A percentile compares a stretch with the other conserved stretches of the same genome.
Conservation (phyloP, 371 early-diverging fungal species). For the Haplosporangium sp. region DNA sequence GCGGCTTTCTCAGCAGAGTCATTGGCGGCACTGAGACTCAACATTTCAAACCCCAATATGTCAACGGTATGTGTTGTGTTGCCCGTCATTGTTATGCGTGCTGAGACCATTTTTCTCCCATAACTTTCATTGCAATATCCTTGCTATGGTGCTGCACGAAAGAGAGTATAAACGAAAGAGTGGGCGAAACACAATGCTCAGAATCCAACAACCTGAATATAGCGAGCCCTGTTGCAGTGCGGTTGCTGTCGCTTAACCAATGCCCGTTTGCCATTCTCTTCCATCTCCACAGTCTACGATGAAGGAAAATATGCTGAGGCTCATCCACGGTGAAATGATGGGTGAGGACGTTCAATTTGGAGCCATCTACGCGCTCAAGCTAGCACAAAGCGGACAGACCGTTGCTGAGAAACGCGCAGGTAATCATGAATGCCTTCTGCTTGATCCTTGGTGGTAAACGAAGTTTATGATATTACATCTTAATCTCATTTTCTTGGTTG, state of each 20-base stretch:
- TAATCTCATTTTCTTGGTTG: not conserved
- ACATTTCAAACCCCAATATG: conserved; percentile 42
- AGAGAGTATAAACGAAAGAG: too few species aligned
- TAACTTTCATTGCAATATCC: too few species aligned
- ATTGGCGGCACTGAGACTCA: conserved; percentile 19
- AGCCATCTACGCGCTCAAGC: conserved; percentile 49
- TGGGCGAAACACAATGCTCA: too few species aligned
- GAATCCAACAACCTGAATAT: too few species aligned
- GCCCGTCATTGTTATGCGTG: too few species aligned
- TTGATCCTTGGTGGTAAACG: too few species aligned
- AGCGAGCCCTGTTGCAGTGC: too few species aligned
- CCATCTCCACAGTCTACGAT: conserved; percentile 21
- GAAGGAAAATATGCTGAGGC: conserved; percentile 53
- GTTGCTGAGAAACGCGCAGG: conserved; percentile 52
- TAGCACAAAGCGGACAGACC: conserved; percentile 54
- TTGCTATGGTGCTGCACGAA: too few species aligned
- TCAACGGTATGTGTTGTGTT: conserved; percentile 49
- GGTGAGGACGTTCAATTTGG: conserved; percentile 53
- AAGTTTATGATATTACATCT: not conserved
- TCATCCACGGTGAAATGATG: conserved; percentile 55
- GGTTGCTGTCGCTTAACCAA: not conserved
- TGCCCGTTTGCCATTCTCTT: not conserved
- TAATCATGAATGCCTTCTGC: not conserved
- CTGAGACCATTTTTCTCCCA: too few species aligned
- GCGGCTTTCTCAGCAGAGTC: conserved; percentile 44